A percentile compares a stretch with the other conserved stretches of the same genome.
Evolutionary conservation across 176 grass and related monocot genomes (phyloP).

Genomic region (Saccharum spontaneum): DNA sequence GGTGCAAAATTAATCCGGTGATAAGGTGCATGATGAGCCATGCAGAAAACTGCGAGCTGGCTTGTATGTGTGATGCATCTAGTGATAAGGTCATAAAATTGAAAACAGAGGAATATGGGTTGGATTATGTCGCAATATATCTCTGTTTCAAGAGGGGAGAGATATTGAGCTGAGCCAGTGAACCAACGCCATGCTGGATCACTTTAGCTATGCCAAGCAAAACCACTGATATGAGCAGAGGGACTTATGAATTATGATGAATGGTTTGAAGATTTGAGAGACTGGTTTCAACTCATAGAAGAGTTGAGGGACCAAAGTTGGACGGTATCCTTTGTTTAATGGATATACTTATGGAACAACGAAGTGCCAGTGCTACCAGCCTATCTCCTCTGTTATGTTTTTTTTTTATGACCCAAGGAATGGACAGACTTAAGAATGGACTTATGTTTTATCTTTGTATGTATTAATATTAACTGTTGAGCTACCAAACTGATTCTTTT

Average conservation of each 20-base stretch:
- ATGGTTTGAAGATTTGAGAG: not conserved
- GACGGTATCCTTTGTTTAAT: not conserved
- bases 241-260: not conserved
- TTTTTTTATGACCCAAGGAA: not conserved
- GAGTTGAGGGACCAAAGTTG: not conserved
- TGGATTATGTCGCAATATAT: not conserved
- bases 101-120: not conserved
- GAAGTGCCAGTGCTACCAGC: not conserved
- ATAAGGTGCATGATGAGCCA: not conserved
- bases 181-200: not conserved
- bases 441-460: not conserved
- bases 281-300: not conserved
- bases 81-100: not conserved
- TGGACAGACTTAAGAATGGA: not conserved
- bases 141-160: not conserved
- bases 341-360: not conserved
- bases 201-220: not conserved
- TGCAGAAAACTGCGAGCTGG: too few relatives aligned
- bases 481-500: not conserved
- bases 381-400: not conserved
- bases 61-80: not conserved
- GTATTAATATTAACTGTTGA: not conserved
- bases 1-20: not conserved
- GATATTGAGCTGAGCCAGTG: not conserved
- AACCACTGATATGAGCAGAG: not conserved